Percentiles rank a stretch among this genome's conserved stretches.
These are phyloP conservation scores for Scheffersomyces amazonensis DNA, from an alignment of 805 yeast genomes.

Conservation along the genomic window DNA sequence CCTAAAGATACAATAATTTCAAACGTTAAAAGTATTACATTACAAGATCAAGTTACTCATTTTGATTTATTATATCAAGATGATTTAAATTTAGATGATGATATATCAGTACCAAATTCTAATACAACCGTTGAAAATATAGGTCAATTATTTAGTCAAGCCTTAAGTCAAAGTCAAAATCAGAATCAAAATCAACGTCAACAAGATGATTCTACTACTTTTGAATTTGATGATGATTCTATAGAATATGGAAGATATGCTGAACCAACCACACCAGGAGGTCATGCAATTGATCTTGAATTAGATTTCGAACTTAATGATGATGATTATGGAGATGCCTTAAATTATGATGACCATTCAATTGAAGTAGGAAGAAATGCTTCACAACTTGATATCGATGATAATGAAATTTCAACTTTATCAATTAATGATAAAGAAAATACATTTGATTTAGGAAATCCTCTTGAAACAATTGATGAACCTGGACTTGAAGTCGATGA, in stretches of 20 bases:
- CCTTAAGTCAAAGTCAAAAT: constrained; percentile 17
- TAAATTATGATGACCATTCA: constrained; percentile 37
- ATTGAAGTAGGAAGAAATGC: constrained; percentile 55
- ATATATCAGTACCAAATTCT: constrained; percentile 1
- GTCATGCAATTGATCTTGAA: constrained; percentile 21
- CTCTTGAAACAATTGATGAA: constrained; percentile 35
- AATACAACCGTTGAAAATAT: constrained; percentile 6
- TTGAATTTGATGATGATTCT: constrained; percentile 47
- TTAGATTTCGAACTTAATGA: constrained; percentile 56
- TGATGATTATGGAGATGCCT: constrained; percentile 20
- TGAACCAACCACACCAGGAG: constrained; percentile 1
- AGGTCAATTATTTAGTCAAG: constrained; percentile 21
- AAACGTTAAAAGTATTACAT: constrained; percentile 55
- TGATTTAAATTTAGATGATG: constrained; percentile 41
- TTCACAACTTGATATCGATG: constrained; percentile 12
- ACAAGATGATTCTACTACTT: constrained; percentile 29
- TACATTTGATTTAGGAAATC: constrained; percentile 37
- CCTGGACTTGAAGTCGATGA: constrained; percentile 6
- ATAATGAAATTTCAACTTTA: constrained; percentile 22
- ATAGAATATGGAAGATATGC: constrained; percentile 62
- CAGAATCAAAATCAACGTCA: constrained; percentile 18
- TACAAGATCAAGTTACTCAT: constrained; percentile 78
- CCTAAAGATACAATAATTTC: constrained; percentile 59
- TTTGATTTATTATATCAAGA: constrained; percentile 70
- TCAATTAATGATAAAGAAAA: constrained; percentile 9